Conservation (phyloP, 2,329 filamentous ascomycete genomes). For the Emericellopsis atlantica region DNA sequence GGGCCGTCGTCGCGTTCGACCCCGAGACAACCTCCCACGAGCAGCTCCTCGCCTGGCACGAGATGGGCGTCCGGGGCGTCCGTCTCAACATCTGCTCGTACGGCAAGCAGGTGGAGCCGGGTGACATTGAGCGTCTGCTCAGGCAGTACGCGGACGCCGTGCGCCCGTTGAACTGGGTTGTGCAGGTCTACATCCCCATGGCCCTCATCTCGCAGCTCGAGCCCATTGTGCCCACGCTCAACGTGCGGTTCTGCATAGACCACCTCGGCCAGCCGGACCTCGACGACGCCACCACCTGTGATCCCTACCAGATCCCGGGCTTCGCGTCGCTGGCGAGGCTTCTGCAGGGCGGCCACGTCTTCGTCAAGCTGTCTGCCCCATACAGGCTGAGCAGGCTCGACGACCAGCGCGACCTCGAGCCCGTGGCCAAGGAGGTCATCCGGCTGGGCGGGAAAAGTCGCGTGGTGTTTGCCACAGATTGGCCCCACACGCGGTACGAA, state of each 20-base stretch:
- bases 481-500: constrained; percentile 48
- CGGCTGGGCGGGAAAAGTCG: constrained; percentile 22
- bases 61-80: constrained; percentile 43
- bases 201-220: constrained; percentile 34
- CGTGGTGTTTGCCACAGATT: constrained; percentile 47
- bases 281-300: constrained; percentile 8
- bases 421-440: constrained; percentile 32
- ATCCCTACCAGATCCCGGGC: constrained; percentile 32
- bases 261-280: constrained; percentile 42
- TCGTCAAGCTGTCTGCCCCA: constrained; percentile 42
- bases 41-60: constrained; percentile 38
- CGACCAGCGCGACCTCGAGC: constrained; percentile 24
- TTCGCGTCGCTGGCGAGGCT: constrained; percentile 34
- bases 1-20: constrained; percentile 40
- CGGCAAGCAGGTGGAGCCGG: constrained; percentile 23
- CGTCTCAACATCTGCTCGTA: constrained; percentile 46
- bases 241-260: constrained; percentile 43
- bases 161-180: constrained; percentile 36
- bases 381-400: constrained; percentile 36
- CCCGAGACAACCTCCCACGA: constrained; percentile 21
- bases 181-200: constrained; percentile 46
- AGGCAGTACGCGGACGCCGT: constrained; percentile 35
- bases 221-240: constrained; percentile 30
- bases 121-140: constrained; percentile 27
- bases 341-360: constrained; percentile 30